Evolutionary conservation across 1,139 yeast species (phyloP).

Genomic region (Eremothecium coryli): DNA sequence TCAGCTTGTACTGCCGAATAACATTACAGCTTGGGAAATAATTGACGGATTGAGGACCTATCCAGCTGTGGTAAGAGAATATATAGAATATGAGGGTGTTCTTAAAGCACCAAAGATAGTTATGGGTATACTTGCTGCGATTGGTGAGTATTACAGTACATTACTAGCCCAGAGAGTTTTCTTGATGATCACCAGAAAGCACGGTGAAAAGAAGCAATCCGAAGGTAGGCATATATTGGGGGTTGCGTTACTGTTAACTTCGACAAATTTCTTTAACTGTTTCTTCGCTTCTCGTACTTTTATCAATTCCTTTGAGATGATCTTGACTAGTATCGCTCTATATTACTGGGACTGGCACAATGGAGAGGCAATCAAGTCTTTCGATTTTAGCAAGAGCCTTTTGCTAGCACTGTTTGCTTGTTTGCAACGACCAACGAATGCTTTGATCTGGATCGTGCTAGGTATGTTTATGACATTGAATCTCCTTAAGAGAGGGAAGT

Average conservation of each 20-base stretch:
- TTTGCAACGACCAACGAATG: constrained; percentile 77
- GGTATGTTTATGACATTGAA: constrained; percentile 38
- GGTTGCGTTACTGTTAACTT: constrained; percentile 37
- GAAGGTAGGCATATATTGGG: constrained; percentile 9
- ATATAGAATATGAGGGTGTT: constrained; percentile 31
- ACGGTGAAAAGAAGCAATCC: constrained; percentile 22
- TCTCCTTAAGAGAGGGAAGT: constrained; percentile 12
- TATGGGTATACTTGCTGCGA: constrained; percentile 62
- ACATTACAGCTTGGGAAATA: constrained; percentile 23
- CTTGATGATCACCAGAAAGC: constrained; percentile 25
- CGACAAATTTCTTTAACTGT: constrained; percentile 77
- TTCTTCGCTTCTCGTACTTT: constrained; percentile 74
- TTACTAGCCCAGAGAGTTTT: constrained; percentile 35
- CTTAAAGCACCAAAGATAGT: constrained; percentile 51
- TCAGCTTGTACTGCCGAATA: constrained; percentile 6
- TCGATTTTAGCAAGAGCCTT: constrained; percentile 22
- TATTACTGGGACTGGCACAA: constrained; percentile 62
- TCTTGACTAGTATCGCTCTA: constrained; percentile 60
- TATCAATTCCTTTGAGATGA: constrained; percentile 74
- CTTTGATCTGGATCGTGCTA: constrained; percentile 57
- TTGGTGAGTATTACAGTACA: constrained; percentile 58
- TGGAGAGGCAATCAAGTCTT: constrained; percentile 19
- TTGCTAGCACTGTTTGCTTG: constrained; percentile 48
- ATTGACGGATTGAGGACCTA: constrained; percentile 12
- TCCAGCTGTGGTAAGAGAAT: constrained; percentile 7